Conservation (phyloP, 768 basidiomycete genomes). For the Tricholoma terreum region DNA sequence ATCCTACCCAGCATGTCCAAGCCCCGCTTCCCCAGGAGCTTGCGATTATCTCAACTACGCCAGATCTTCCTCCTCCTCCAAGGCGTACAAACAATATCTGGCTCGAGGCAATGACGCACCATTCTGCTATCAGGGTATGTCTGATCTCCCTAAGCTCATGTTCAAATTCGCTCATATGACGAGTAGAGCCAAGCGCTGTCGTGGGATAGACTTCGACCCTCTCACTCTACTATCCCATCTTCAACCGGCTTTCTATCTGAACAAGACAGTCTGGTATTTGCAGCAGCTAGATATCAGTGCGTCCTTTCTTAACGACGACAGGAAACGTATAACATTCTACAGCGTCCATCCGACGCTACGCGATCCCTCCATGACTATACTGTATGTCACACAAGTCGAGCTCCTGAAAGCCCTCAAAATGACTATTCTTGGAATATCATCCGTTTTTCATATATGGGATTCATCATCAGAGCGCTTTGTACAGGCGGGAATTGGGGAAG, state of each 20-base stretch:
- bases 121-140: constrained; percentile 22
- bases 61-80: not conserved
- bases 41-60: constrained; percentile 20
- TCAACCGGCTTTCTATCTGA: constrained; percentile 67
- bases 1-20: constrained; percentile 17
- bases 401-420: constrained; percentile 52
- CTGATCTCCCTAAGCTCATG: not conserved
- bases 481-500: constrained; percentile 35
- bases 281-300: constrained; percentile 61
- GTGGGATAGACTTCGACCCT: constrained; percentile 57
- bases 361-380: constrained; percentile 33
- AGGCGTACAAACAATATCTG: constrained; percentile 11
- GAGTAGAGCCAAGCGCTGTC: constrained; percentile 49
- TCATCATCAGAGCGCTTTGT: constrained; percentile 51
- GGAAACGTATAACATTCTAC: constrained; percentile 1
- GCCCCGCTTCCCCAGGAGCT: constrained; percentile 29
- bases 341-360: constrained; percentile 51
- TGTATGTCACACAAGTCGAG: constrained; percentile 45
- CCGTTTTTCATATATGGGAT: constrained; percentile 66
- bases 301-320: constrained; percentile 19
- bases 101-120: constrained; percentile 18
- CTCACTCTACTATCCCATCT: constrained; percentile 26
- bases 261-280: constrained; percentile 50
- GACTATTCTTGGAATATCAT: constrained; percentile 66
- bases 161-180: constrained; percentile 1